phyloP scores from a whole-genome alignment of 345 rosid species.

The Lagerstroemia speciosa region DNA sequence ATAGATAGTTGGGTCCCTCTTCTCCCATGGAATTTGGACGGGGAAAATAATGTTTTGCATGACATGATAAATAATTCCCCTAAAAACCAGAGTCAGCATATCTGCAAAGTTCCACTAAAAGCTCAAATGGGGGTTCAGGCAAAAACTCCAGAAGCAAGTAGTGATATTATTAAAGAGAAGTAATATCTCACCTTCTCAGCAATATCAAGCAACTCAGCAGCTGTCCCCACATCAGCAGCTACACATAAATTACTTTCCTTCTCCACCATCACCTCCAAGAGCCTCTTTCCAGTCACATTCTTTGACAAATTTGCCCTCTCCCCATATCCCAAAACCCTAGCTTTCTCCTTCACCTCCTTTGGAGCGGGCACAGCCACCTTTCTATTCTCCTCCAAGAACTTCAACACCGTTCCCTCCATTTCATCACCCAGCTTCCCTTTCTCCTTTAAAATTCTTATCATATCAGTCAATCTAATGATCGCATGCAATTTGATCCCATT shows the following conservation, averaged over 20 bases:
- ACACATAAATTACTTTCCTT: conserved; percentile 85
- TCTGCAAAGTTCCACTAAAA: background rate
- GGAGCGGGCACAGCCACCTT: conserved; percentile 52
- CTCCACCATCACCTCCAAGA: conserved; percentile 75
- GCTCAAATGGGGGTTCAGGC: background rate
- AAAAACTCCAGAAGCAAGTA: background rate
- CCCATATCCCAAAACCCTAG: conserved; percentile 44
- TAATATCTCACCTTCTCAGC: conserved; percentile 60
- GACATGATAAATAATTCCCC: background rate
- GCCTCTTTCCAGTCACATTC: conserved; percentile 70
- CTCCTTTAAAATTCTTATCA: conserved; percentile 78
- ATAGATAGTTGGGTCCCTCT: background rate
- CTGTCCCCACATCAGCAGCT: conserved; percentile 94
- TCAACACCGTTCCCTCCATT: conserved; percentile 43
- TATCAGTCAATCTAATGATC: conserved; percentile 58
- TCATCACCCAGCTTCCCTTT: conserved; percentile 70
- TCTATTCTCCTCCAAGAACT: conserved; percentile 68
- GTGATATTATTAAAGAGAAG: too few species aligned
- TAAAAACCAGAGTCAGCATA: background rate
- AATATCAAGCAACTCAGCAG: conserved; percentile 72
- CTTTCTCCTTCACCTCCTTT: conserved; percentile 28
- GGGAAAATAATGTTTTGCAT: background rate
- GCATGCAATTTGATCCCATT: conserved; percentile 77
- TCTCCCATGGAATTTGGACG: background rate
- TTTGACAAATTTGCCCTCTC: conserved; percentile 58